phyloP scores from a whole-genome alignment of 2,329 filamentous ascomycete species.

The Stachybotrys chlorohalonatus region DNA sequence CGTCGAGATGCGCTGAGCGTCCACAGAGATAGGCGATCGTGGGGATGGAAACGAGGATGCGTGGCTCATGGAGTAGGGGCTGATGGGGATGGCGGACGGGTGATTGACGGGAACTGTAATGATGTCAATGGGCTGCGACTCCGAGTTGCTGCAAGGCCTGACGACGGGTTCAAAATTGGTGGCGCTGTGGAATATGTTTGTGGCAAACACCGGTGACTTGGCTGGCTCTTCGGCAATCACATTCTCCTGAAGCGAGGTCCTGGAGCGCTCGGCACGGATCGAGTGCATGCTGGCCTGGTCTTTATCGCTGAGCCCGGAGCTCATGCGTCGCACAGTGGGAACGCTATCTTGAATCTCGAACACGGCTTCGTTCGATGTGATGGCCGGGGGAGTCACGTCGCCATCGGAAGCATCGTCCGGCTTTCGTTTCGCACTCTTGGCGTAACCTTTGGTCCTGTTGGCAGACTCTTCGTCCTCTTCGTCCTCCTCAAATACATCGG shows the following conservation, averaged over 20 bases:
- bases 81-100: conserved; percentile 39
- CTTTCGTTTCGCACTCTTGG: conserved; percentile 24
- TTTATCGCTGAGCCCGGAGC: conserved; percentile 34
- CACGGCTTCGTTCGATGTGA: conserved; percentile 10
- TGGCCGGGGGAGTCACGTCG: conserved; percentile 23
- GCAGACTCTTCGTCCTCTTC: conserved; percentile 54
- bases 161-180: conserved; percentile 29
- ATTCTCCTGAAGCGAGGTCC: conserved; percentile 41
- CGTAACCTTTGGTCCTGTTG: conserved; percentile 27
- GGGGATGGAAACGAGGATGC: conserved; percentile 63
- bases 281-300: conserved; percentile 15
- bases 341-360: conserved; percentile 12
- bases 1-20: conserved; percentile 64
- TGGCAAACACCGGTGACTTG: conserved; percentile 15
- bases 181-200: conserved; percentile 19
- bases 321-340: conserved; percentile 29
- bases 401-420: conserved; percentile 37
- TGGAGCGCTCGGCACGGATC: conserved; percentile 39
- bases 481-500: conserved; percentile 79
- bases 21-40: conserved; percentile 58
- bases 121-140: conserved; percentile 42
- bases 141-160: conserved; percentile 34
- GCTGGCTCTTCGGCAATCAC: conserved; percentile 38
- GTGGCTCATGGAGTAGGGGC: conserved; percentile 56
- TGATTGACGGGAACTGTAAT: conserved; percentile 34